A percentile compares a stretch with the other conserved stretches of the same genome.
Evolutionary conservation across 257 asterid genomes (phyloP).

Genomic region (Solanum medicagineum): DNA sequence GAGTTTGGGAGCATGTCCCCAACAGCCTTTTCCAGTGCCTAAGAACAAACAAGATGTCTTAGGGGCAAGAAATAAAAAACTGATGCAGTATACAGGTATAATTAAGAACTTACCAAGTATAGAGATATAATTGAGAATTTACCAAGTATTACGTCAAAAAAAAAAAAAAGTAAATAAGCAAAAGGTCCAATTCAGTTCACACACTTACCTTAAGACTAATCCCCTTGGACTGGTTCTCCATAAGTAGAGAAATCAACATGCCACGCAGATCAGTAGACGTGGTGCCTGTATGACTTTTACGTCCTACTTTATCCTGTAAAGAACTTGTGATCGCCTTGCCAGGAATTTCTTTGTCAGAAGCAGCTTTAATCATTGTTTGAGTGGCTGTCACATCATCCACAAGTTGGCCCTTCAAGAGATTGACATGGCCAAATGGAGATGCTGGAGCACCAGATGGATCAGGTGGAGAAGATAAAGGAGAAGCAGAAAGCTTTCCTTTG

Average conservation of each 20-base stretch:
- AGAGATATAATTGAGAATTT: background rate
- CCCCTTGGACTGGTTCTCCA: constrained; percentile 63
- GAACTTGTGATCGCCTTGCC: constrained; percentile 28
- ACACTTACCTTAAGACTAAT: constrained; percentile 70
- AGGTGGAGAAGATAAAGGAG: constrained; percentile 61
- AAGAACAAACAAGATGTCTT: constrained; percentile 2
- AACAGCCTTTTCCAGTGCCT: constrained; percentile 92
- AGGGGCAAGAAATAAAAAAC: background rate
- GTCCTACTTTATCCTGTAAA: constrained; percentile 33
- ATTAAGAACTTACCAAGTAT: background rate
- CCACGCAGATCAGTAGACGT: constrained; percentile 55
- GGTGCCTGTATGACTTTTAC: constrained; percentile 24
- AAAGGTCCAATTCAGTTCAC: background rate
- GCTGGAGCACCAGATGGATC: constrained; percentile 41
- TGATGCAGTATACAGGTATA: background rate
- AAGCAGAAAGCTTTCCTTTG: constrained; percentile 47
- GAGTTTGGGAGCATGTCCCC: constrained; percentile 69
- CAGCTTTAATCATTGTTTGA: constrained; percentile 25
- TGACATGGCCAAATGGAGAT: constrained; percentile 48
- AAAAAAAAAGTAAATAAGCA: background rate
- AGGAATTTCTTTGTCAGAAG: constrained; percentile 46
- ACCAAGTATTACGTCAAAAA: background rate
- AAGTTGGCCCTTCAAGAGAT: constrained; percentile 36
- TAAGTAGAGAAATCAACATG: constrained; percentile 54
- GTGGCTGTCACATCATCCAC: constrained; percentile 27